Evolutionary conservation across 2,329 filamentous ascomycete species (phyloP).

Genomic region (Monilinia aucupariae): DNA sequence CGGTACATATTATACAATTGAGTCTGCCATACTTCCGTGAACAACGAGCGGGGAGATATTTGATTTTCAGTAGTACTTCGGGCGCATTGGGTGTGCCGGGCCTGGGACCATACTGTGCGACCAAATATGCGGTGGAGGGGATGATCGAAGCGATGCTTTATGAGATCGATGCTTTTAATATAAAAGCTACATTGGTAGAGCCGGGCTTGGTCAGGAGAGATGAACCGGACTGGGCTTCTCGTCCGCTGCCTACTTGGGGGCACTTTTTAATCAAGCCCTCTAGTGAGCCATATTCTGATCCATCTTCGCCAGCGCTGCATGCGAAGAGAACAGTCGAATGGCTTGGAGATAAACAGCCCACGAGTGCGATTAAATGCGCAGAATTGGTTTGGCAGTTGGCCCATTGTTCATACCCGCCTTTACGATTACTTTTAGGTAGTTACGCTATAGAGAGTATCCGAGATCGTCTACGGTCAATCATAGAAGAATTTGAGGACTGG

Average conservation of each 20-base stretch:
- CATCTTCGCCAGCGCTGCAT: slow-evolving; percentile 79
- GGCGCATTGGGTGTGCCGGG: slow-evolving; percentile 92
- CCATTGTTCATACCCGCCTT: slow-evolving; percentile 88
- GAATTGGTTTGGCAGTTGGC: slow-evolving; percentile 92
- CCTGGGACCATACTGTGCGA: slow-evolving; percentile 89
- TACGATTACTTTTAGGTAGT: slow-evolving; percentile 79
- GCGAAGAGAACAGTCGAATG: slow-evolving; percentile 89
- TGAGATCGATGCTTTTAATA: slow-evolving; percentile 84
- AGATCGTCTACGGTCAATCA: slow-evolving; percentile 82
- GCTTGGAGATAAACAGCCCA: slow-evolving; percentile 87
- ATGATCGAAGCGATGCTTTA: slow-evolving; percentile 96
- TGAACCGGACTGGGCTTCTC: slow-evolving; percentile 54
- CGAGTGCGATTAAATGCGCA: slow-evolving; percentile 85
- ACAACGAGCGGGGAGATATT: slow-evolving; percentile 70
- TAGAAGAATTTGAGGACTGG: slow-evolving; percentile 93
- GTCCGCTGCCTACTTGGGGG: slow-evolving; percentile 72
- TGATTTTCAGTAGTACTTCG: slow-evolving; percentile 91
- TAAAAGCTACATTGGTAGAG: slow-evolving; percentile 90
- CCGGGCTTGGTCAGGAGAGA: slow-evolving; percentile 84
- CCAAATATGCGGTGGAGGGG: slow-evolving; percentile 94
- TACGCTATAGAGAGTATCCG: slow-evolving; percentile 96
- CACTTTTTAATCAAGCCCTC: slow-evolving; percentile 88
- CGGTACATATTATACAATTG: slow-evolving; percentile 84
- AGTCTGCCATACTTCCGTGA: slow-evolving; percentile 82
- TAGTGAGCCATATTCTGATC: slow-evolving; percentile 71